These are phyloP conservation scores for Malbranchea cinnamomea DNA, from an alignment of 2,329 filamentous ascomycete species.

Conservation along the genomic window DNA sequence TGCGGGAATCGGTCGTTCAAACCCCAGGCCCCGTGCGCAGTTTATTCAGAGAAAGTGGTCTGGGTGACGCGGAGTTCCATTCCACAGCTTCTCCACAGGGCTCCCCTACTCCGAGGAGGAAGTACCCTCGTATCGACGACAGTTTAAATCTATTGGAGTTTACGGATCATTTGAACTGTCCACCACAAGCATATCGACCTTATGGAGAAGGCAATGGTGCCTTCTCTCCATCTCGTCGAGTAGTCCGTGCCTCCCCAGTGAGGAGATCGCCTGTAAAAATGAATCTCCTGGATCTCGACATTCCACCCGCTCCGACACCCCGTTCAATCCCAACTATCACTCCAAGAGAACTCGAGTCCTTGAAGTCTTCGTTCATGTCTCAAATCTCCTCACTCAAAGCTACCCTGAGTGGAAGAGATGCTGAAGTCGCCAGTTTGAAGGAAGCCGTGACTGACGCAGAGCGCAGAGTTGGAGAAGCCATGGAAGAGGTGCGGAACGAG, in stretches of 20 bases:
- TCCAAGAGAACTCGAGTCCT: constrained; percentile 75
- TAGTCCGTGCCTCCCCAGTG: constrained; percentile 24
- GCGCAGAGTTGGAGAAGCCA: constrained; percentile 71
- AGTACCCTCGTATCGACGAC: constrained; percentile 34
- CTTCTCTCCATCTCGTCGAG: constrained; percentile 24
- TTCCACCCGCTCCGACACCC: constrained; percentile 85
- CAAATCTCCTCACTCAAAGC: constrained; percentile 92
- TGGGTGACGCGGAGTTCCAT: constrained; percentile 20
- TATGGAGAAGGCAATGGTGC: constrained; percentile 26
- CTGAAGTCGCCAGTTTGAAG: constrained; percentile 76
- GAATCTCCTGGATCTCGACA: constrained; percentile 75
- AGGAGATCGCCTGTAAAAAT: constrained; percentile 37
- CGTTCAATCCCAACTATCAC: constrained; percentile 83
- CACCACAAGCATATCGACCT: constrained; percentile 15
- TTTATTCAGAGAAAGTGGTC: constrained; percentile 14
- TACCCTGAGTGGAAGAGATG: constrained; percentile 81
- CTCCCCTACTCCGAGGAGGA: constrained; percentile 36
- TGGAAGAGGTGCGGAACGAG: constrained; percentile 72
- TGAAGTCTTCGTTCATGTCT: constrained; percentile 81
- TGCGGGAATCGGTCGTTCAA: constrained; percentile 11
- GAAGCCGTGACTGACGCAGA: constrained; percentile 81
- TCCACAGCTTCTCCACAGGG: constrained; percentile 18
- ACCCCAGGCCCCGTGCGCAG: constrained; percentile 38
- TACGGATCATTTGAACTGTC: constrained; percentile 56
- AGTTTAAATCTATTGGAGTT: constrained; percentile 79